phyloP scores from a whole-genome alignment of 768 basidiomycete species.

The Porpolomopsis calyptriformis region DNA sequence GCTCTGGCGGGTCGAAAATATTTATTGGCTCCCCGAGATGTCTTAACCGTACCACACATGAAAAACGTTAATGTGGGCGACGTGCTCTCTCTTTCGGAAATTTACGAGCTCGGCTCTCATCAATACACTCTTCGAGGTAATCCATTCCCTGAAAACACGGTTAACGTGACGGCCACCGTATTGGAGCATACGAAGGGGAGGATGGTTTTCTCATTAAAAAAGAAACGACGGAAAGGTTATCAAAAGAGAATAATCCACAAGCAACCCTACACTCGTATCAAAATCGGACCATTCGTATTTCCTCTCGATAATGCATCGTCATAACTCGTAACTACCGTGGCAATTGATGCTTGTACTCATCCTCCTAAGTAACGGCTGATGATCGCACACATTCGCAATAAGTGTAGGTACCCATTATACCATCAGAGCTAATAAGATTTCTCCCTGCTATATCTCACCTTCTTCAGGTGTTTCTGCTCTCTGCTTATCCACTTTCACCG shows the following conservation, averaged over 20 bases:
- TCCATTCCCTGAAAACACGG: conserved; percentile 55
- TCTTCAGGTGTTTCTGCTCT: conserved; percentile 80
- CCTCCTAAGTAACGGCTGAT: too few relatives aligned
- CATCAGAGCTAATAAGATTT: too few relatives aligned
- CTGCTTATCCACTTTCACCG: conserved; percentile 36
- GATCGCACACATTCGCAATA: too few relatives aligned
- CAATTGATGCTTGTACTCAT: too few relatives aligned
- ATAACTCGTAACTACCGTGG: too few relatives aligned
- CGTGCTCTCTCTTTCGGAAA: conserved; percentile 67
- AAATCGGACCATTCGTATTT: conserved; percentile 73
- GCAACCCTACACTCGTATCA: conserved; percentile 89
- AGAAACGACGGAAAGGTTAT: conserved; percentile 98
- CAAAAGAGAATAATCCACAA: conserved; percentile 89
- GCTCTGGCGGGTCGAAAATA: conserved; percentile 80
- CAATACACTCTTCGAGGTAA: conserved; percentile 85
- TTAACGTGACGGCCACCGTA: conserved; percentile 82
- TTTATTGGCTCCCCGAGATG: conserved; percentile 80
- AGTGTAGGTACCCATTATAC: too few relatives aligned
- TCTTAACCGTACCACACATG: conserved; percentile 88
- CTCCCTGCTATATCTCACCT: conserved; percentile 62
- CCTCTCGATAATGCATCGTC: too few relatives aligned
- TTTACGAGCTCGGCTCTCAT: conserved; percentile 91
- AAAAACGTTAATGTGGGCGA: conserved; percentile 82
- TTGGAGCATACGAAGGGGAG: conserved; percentile 93
- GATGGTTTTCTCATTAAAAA: conserved; percentile 89